A percentile compares a stretch with the other conserved stretches of the same genome.
Evolutionary conservation across 2,329 filamentous ascomycete species (phyloP).

Genomic region (Thyridium curvatum): DNA sequence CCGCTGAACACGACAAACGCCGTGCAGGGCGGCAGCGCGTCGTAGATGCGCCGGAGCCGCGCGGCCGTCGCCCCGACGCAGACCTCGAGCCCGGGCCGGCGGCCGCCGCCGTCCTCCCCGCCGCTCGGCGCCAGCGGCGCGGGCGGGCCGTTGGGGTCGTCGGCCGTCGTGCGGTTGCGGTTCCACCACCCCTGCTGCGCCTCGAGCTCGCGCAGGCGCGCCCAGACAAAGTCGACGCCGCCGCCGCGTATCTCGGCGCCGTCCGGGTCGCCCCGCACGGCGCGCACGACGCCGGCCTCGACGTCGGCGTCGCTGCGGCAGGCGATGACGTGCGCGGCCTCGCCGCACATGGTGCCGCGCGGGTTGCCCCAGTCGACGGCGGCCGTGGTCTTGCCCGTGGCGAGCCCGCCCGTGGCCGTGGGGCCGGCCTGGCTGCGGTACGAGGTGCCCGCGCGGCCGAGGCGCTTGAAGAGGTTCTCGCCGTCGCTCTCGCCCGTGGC

Average conservation of each 20-base stretch:
- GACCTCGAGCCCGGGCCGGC: constrained; percentile 29
- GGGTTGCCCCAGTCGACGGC: constrained; percentile 90
- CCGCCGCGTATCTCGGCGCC: constrained; percentile 51
- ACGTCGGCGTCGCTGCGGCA: constrained; percentile 57
- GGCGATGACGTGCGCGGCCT: constrained; percentile 47
- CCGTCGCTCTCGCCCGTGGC: constrained; percentile 71
- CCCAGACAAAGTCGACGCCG: constrained; percentile 63
- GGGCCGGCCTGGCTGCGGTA: constrained; percentile 56
- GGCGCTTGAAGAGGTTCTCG: constrained; percentile 84
- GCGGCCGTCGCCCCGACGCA: constrained; percentile 37
- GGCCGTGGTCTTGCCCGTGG: constrained; percentile 58
- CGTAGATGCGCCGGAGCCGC: constrained; percentile 50
- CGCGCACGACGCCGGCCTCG: constrained; percentile 46
- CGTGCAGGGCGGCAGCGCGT: constrained; percentile 56
- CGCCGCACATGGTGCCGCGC: constrained; percentile 47
- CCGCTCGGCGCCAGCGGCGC: constrained; percentile 1
- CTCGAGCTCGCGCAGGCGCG: constrained; percentile 59
- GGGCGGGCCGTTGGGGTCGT: constrained; percentile 17
- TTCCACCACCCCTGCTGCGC: constrained; percentile 64
- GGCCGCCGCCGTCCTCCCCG: constrained; percentile 2
- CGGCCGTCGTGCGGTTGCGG: constrained; percentile 36
- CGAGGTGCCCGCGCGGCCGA: constrained; percentile 57
- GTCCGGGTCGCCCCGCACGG: constrained; percentile 51
- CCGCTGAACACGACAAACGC: constrained; percentile 60
- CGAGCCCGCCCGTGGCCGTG: constrained; percentile 47